Evolutionary conservation across 1,139 yeast genomes (phyloP), one percentile per base, ranked within the genome.

Genomic region (Pichia sp.): DNA sequence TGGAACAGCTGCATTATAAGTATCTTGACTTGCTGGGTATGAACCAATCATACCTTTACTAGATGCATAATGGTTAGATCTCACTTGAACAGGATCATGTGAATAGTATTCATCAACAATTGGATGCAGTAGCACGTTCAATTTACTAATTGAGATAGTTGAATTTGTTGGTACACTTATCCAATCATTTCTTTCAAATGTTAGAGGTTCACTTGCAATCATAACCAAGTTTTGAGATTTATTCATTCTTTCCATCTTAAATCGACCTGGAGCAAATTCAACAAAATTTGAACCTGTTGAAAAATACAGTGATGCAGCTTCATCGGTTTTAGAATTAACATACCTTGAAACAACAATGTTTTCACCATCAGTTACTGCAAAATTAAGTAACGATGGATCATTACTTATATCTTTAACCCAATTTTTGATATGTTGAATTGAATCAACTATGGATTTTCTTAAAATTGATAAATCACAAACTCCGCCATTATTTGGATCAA

Each of bases 111-210:
- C 96, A 67, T 93, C 99, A 50, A 78, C 73, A 39, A 93, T 87
- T 1, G 99, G 99, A 64, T 91, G 96, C 73, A 93, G 73, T 50
- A 93, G 73, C 10, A 93, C 95, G 1, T 96, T 88, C 64, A 90
- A 95, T 53, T 81, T 84, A 58, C 84, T 84, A 55, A 93, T 84
- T 0, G 96, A 87, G n/a, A 93, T 68, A 4, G 85, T 72, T 2
- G 97, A 86, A 67, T 93, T 93, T 4, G 98, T 86, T 2, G 98
- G 99, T 1, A 93, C 96, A 19, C 96, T 85, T 54, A 93, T 87
- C 99, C 99, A 93, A 70, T 93, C 99, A 42, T 93, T 93, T 53
- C 99, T 74, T 71, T 93, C 98, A 69, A 93, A 93, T 0, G 99
- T 93, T 54, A 93, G 74, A 0, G 99, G 99, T 65, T 93, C 99